Conservation (phyloP, 148 eudicot genomes). For the Polygonum maritimum region DNA sequence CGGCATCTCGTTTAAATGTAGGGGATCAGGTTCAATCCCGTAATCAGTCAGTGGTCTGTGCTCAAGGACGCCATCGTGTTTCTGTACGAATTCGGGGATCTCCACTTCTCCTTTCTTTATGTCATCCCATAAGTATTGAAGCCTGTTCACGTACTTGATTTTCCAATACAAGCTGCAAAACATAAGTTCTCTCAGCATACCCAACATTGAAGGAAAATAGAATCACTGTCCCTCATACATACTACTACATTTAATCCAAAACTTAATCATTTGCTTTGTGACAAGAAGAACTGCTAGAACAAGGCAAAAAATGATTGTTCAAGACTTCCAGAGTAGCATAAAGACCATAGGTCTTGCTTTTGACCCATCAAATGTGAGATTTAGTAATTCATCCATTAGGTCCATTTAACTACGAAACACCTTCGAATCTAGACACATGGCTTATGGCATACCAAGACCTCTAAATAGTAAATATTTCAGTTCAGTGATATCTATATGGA, state of each 20-base stretch:
- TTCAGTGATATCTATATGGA: neutral
- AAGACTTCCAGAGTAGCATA: too few relatives aligned
- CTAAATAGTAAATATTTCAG: neutral
- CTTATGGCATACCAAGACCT: neutral
- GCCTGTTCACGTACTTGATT: conserved; percentile 82
- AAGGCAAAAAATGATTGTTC: too few relatives aligned
- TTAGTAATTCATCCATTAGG: too few relatives aligned
- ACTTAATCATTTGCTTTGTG: too few relatives aligned
- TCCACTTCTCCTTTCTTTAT: conserved; percentile 75
- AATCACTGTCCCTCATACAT: neutral
- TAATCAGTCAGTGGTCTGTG: conserved; percentile 94
- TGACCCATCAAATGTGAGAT: too few relatives aligned
- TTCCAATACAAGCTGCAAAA: conserved; percentile 77
- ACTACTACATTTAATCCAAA: neutral
- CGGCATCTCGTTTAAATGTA: conserved; percentile 56
- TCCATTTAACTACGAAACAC: too few relatives aligned
- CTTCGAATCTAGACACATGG: neutral
- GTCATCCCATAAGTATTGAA: conserved; percentile 92
- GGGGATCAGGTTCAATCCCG: conserved; percentile 90
- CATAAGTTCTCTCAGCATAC: neutral
- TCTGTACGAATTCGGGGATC: conserved; percentile 75
- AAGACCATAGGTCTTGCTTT: too few relatives aligned
- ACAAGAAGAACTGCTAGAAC: neutral
- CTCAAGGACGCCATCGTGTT: conserved; percentile 80
- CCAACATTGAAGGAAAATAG: neutral